Evolutionary conservation across 2,329 filamentous ascomycete species (phyloP).

Genomic region (Catunica adiposa): DNA sequence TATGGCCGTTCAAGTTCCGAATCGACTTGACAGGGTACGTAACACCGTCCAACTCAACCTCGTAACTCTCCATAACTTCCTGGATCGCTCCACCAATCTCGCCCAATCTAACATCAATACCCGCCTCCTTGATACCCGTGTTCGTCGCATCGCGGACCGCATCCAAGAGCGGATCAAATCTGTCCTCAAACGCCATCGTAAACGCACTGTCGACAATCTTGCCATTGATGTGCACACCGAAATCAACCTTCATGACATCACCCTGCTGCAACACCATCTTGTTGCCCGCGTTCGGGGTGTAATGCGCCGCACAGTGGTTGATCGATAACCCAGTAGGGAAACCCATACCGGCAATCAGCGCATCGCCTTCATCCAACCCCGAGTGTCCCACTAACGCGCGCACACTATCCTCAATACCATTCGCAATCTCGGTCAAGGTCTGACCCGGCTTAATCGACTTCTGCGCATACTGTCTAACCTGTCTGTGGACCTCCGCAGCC

Average conservation of each 20-base stretch:
- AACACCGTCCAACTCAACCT: conserved; percentile 51
- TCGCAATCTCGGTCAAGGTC: conserved; percentile 57
- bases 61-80: conserved; percentile 64
- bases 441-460: conserved; percentile 61
- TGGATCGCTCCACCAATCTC: conserved; percentile 57
- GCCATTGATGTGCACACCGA: conserved; percentile 66
- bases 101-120: conserved; percentile 61
- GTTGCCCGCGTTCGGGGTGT: conserved; percentile 62
- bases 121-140: conserved; percentile 68
- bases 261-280: conserved; percentile 55
- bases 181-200: conserved; percentile 58
- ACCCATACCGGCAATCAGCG: conserved; percentile 56
- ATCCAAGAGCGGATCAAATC: conserved; percentile 57
- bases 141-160: conserved; percentile 64
- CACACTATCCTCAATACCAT: conserved; percentile 65
- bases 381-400: conserved; percentile 54
- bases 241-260: conserved; percentile 72
- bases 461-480: conserved; percentile 63
- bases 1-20: conserved; percentile 58
- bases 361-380: conserved; percentile 57
- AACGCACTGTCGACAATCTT: conserved; percentile 71
- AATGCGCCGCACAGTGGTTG: conserved; percentile 65
- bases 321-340: conserved; percentile 66
- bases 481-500: conserved; percentile 59
- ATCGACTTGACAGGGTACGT: conserved; percentile 55